Evolutionary conservation across 148 eudicot species (phyloP).

Genomic region (Amaranthus cruentus): DNA sequence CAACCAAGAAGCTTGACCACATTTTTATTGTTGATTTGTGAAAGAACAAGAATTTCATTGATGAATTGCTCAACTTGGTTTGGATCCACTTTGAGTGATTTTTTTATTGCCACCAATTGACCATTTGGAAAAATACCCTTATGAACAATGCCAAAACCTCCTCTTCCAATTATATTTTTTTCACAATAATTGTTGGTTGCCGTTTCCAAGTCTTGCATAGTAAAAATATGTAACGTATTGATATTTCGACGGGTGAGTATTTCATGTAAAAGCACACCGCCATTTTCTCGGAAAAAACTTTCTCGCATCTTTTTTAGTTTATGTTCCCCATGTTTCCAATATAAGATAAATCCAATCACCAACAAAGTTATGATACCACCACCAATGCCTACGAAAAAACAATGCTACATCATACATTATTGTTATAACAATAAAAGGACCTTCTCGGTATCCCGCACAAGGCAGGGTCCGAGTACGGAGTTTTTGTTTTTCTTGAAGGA

Average conservation of each 20-base stretch:
- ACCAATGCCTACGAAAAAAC: neutral
- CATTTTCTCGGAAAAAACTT: conserved; percentile 12
- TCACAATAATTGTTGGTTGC: no score
- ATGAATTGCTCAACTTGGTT: conserved; percentile 16
- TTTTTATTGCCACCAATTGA: conserved; percentile 15
- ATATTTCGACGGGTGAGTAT: neutral
- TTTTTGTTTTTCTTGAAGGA: no score
- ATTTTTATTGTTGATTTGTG: neutral
- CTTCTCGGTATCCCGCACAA: no score
- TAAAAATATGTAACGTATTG: neutral
- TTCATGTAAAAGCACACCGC: conserved; percentile 1
- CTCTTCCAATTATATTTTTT: no score
- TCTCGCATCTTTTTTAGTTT: neutral
- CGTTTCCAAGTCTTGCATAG: neutral
- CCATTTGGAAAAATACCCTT: neutral
- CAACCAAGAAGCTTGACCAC: no score
- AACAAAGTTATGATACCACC: neutral
- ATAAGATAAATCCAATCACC: neutral
- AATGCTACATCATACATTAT: neutral
- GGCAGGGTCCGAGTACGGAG: no score
- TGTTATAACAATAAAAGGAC: no score
- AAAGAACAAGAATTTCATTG: conserved; percentile 7
- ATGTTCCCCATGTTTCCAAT: neutral
- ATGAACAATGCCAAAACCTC: no score
- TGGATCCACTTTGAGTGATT: conserved; percentile 14